phyloP scores from a whole-genome alignment of 1,284 basidiomycete species.

The Fomitopsis palustris region DNA sequence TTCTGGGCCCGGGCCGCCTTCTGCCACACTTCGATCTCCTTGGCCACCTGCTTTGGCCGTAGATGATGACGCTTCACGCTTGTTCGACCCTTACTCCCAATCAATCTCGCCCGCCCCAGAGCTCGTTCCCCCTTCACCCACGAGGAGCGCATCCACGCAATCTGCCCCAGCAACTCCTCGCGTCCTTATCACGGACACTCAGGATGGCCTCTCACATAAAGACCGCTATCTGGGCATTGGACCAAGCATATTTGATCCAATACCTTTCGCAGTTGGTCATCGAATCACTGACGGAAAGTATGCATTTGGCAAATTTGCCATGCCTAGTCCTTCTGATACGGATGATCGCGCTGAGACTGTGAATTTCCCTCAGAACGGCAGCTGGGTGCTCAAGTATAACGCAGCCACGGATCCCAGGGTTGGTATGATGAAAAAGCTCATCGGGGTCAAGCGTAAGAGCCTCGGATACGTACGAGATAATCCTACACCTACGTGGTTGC shows the following conservation, averaged over 20 bases:
- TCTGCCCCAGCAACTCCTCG: constrained; percentile 52
- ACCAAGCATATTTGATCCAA: constrained; percentile 55
- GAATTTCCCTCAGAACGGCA: constrained; percentile 13
- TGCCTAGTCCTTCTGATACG: constrained; percentile 59
- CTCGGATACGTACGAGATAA: constrained; percentile 25
- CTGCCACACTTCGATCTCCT: constrained; percentile 23
- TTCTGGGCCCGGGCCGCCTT: constrained; percentile 25
- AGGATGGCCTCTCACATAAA: constrained; percentile 10
- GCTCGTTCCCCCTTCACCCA: constrained; percentile 38
- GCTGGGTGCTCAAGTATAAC: constrained; percentile 51
- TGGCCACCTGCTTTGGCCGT: constrained; percentile 21
- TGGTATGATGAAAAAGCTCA: constrained; percentile 58
- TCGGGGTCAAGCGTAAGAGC: constrained; percentile 61
- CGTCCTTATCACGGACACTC: constrained; percentile 37
- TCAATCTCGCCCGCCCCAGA: constrained; percentile 27
- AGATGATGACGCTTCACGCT: constrained; percentile 30
- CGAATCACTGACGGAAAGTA: constrained; percentile 67
- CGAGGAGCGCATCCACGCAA: constrained; percentile 33
- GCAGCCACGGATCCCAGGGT: constrained; percentile 65
- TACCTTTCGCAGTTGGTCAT: constrained; percentile 64
- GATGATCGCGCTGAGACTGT: constrained; percentile 34
- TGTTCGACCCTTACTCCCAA: constrained; percentile 21
- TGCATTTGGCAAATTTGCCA: constrained; percentile 66
- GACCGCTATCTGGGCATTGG: constrained; percentile 9
- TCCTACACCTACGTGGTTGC: constrained; percentile 35